Percentiles rank a stretch among this genome's conserved stretches.
Evolutionary conservation across 1,284 basidiomycete genomes (phyloP).

Genomic region (Sutorius eximius): DNA sequence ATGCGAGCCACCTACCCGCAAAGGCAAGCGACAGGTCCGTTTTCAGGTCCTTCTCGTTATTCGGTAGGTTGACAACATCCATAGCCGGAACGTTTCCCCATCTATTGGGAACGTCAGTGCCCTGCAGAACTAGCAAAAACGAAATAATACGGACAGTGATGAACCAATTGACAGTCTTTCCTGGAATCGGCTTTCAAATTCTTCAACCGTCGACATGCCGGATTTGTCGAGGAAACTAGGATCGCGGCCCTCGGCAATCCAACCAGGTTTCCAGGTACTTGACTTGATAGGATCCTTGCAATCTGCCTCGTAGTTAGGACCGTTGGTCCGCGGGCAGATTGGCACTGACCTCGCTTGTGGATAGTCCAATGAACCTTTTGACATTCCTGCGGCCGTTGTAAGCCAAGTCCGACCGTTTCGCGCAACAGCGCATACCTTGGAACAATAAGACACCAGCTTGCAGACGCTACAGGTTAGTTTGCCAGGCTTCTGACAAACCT

Average conservation of each 20-base stretch:
- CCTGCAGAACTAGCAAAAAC: neutral
- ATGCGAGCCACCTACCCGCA: slow-evolving; percentile 26
- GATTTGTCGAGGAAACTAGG: slow-evolving; percentile 21
- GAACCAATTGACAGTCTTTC: slow-evolving; percentile 19
- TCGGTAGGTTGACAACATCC: slow-evolving; percentile 44
- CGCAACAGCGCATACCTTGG: slow-evolving; percentile 26
- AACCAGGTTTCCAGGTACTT: slow-evolving; percentile 24
- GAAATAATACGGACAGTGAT: slow-evolving; percentile 22
- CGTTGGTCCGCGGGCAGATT: neutral
- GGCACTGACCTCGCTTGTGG: slow-evolving; percentile 26
- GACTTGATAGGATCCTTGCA: slow-evolving; percentile 28
- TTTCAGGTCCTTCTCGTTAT: slow-evolving; percentile 36
- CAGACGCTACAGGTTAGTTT: slow-evolving; percentile 36
- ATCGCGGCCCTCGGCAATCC: slow-evolving; percentile 21
- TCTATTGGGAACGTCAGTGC: slow-evolving; percentile 9
- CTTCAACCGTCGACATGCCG: slow-evolving; percentile 5
- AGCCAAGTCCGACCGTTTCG: neutral
- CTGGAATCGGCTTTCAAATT: slow-evolving; percentile 9
- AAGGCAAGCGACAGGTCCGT: slow-evolving; percentile 38
- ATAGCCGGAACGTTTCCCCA: slow-evolving; percentile 28
- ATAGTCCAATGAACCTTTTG: slow-evolving; percentile 25
- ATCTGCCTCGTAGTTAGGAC: slow-evolving; percentile 14
- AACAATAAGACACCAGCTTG: slow-evolving; percentile 43
- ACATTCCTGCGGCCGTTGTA: slow-evolving; percentile 20
- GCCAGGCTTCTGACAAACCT: slow-evolving; percentile 31